Evolutionary conservation across 345 rosid genomes (phyloP).

Genomic region (Salix dunnii): DNA sequence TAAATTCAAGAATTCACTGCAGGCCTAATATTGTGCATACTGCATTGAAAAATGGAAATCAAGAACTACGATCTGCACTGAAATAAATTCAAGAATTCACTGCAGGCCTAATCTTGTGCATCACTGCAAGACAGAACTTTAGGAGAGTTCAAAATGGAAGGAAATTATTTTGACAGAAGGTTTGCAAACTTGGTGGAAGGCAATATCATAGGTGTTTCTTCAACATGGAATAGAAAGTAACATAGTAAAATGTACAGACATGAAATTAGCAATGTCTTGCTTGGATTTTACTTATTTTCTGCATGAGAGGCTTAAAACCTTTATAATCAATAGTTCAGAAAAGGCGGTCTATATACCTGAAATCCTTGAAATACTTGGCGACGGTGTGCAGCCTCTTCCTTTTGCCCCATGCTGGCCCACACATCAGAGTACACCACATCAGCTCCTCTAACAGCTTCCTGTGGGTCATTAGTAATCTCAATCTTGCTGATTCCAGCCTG

Average conservation of each 20-base stretch:
- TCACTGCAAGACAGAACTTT: neutral
- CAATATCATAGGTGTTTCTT: neutral
- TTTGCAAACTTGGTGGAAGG: neutral
- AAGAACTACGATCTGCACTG: neutral
- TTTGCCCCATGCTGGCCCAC: conserved; percentile 99
- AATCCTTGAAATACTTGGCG: conserved; percentile 80
- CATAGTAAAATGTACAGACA: neutral
- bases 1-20: neutral
- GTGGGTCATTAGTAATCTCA: conserved; percentile 79
- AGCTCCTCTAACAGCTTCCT: conserved; percentile 81
- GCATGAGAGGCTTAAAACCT: neutral
- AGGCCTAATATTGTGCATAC: too few relatives aligned
- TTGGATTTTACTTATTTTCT: neutral
- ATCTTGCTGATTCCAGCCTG: conserved; percentile 82
- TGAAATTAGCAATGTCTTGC: neutral
- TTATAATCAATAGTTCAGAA: neutral
- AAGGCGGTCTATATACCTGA: conserved; percentile 47
- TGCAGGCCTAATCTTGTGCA: neutral
- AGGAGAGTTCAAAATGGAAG: neutral
- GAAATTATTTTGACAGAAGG: neutral
- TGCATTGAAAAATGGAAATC: neutral
- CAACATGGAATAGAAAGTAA: neutral
- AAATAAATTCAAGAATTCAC: neutral
- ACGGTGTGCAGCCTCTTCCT: conserved; percentile 87
- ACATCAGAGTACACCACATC: conserved; percentile 99